phyloP scores from a whole-genome alignment of 1,284 basidiomycete genomes.

The Coniferiporia weirii region DNA sequence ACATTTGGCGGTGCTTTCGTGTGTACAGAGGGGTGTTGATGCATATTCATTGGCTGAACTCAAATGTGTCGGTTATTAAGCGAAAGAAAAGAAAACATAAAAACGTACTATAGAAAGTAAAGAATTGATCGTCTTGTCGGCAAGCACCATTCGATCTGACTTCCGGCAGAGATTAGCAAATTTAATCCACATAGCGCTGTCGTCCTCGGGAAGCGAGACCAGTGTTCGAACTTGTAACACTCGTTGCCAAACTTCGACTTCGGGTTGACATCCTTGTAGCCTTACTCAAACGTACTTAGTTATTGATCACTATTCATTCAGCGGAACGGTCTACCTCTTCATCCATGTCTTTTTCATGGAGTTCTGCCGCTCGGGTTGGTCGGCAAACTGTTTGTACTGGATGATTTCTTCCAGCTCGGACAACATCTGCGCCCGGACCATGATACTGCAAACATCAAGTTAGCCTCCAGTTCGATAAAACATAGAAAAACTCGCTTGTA shows the following conservation, averaged over 20 bases:
- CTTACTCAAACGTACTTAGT: constrained; percentile 36
- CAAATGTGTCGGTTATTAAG: background rate
- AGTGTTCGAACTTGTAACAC: constrained; percentile 95
- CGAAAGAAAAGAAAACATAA: background rate
- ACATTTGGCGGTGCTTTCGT: constrained; percentile 90
- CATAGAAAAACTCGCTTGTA: constrained; percentile 69
- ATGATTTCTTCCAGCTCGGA: constrained; percentile 99
- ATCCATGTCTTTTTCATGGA: constrained; percentile 92
- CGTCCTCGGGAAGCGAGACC: constrained; percentile 90
- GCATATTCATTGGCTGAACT: constrained; percentile 6
- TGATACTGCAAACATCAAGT: constrained; percentile 51
- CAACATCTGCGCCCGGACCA: constrained; percentile 98
- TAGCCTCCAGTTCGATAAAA: constrained; percentile 8
- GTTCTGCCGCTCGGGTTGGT: constrained; percentile 88
- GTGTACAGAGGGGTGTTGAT: constrained; percentile 34
- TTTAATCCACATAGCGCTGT: constrained; percentile 97
- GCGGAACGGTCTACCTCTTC: constrained; percentile 58
- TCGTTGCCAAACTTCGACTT: constrained; percentile 99
- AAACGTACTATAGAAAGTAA: constrained; percentile 62
- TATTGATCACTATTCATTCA: constrained; percentile 2
- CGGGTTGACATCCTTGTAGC: constrained; percentile 93
- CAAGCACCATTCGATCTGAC: constrained; percentile 81
- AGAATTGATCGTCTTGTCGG: constrained; percentile 96
- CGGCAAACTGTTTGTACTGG: constrained; percentile 88
- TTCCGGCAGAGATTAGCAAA: constrained; percentile 87